Evolutionary conservation across 2,329 filamentous ascomycete species (phyloP).

Genomic region (Beauveria brongniartii): DNA sequence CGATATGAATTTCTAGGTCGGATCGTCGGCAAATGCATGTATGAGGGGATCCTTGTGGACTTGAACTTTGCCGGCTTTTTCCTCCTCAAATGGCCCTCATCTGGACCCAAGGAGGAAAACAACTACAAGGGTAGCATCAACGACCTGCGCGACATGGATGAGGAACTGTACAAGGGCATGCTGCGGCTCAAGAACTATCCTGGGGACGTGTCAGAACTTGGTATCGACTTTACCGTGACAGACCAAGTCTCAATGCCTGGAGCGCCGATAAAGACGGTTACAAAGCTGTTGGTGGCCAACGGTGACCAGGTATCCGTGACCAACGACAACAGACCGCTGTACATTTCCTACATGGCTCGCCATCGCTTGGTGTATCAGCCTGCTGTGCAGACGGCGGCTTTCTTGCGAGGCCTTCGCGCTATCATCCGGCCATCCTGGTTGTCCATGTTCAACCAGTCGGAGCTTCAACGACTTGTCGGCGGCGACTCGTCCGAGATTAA

Average conservation of each 20-base stretch:
- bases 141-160: slow-evolving; percentile 85
- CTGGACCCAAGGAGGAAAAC: slow-evolving; percentile 53
- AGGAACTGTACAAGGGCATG: slow-evolving; percentile 82
- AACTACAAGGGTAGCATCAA: slow-evolving; percentile 90
- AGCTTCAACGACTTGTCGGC: slow-evolving; percentile 87
- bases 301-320: slow-evolving; percentile 75
- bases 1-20: slow-evolving; percentile 88
- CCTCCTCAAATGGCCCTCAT: slow-evolving; percentile 85
- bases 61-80: slow-evolving; percentile 93
- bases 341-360: slow-evolving; percentile 84
- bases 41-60: slow-evolving; percentile 92
- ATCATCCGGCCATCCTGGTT: slow-evolving; percentile 93
- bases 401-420: slow-evolving; percentile 73
- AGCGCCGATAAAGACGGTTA: slow-evolving; percentile 51
- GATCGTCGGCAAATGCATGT: slow-evolving; percentile 91
- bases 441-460: slow-evolving; percentile 96
- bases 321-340: slow-evolving; percentile 87
- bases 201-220: slow-evolving; percentile 63
- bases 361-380: slow-evolving; percentile 81
- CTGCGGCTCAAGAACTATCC: slow-evolving; percentile 74
- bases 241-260: slow-evolving; percentile 50
- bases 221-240: slow-evolving; percentile 81
- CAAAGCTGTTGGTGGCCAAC: slow-evolving; percentile 66
- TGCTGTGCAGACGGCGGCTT: slow-evolving; percentile 73
- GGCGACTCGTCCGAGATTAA: slow-evolving; percentile 83